Evolutionary conservation across 1,284 basidiomycete genomes (phyloP).

Genomic region (Ustilago vetiveriae): DNA sequence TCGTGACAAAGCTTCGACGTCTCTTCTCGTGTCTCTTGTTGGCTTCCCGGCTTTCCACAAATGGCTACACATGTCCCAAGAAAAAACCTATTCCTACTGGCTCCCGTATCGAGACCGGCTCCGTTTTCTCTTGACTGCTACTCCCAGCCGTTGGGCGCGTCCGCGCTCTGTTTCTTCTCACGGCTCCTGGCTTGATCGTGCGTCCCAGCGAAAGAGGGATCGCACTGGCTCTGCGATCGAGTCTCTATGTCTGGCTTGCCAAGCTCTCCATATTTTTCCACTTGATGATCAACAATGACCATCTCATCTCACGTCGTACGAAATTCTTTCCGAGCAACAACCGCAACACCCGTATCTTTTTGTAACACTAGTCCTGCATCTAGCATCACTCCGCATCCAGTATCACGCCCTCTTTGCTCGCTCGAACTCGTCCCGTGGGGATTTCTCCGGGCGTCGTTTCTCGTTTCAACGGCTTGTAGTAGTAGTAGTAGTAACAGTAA

Average conservation of each 20-base stretch:
- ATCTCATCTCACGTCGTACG: neutral
- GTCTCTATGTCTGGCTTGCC: no score
- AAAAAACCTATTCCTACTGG: conserved; percentile 50
- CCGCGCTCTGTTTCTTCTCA: conserved; percentile 29
- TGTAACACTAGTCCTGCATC: conserved; percentile 31
- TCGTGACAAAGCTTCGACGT: conserved; percentile 4
- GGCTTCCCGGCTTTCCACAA: no score
- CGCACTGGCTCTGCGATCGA: conserved; percentile 42
- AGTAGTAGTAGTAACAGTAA: no score
- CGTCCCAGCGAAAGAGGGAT: conserved; percentile 18
- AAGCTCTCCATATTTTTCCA: neutral
- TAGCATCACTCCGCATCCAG: conserved; percentile 38
- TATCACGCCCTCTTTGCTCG: conserved; percentile 20
- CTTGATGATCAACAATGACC: conserved; percentile 4
- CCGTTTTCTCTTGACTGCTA: conserved; percentile 43
- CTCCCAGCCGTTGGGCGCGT: conserved; percentile 45
- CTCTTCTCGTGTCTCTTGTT: no score
- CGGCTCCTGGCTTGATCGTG: conserved; percentile 19
- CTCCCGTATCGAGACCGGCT: conserved; percentile 44
- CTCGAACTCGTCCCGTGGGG: no score
- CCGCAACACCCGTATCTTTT: neutral
- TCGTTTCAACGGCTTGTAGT: conserved; percentile 43
- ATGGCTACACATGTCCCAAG: conserved; percentile 36
- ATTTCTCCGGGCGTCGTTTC: conserved; percentile 17
- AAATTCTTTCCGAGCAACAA: neutral